Evolutionary conservation across 2,329 filamentous ascomycete species (phyloP), one percentile per base, ranked within the genome.

Genomic region (Colletotrichum spinosum): DNA sequence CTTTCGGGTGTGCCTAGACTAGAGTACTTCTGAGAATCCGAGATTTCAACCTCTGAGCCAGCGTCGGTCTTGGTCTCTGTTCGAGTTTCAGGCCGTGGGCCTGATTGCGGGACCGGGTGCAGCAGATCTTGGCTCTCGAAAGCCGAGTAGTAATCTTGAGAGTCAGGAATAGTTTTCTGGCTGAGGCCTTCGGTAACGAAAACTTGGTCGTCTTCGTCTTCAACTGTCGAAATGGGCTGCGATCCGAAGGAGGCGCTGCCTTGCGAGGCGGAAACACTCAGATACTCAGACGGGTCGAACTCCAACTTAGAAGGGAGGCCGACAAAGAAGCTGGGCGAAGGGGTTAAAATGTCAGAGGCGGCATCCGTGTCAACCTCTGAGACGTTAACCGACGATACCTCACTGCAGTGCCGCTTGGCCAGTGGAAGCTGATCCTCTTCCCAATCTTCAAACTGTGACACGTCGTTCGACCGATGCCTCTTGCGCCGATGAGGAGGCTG

Each of bases 101-200:
- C 25, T 35, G 33, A 13, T 34, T 9, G 50, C 15, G 4, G 9
- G 17, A 10, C 9, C 39, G n/a, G 17, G 5, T 39, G 35, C 12
- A 13, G 38, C 45, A 33, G 48, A 11, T 66, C 58, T 33, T 66
- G 58, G 11, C 42, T 49, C 13, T 55, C 52, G 17, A 53, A 37
- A 34, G 41, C 53, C 9, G 62, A 60, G 42, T 57, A 60, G 42
- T 57, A 61, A 4, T 79, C 80, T 64, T 83, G 80, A 1, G 82
- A 84, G 64, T 83, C 81, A 0, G 80, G 80, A 33, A 84, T 79
- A 4, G 78, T 82, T 34, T 69, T 68, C 57, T 76, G 73, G 60
- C 76, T 80, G 42, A 75, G 62, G 34, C 73, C 69, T 5, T 73
- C 71, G 15, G 73, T 67, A 60, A 81, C 55, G 10, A 70, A 60